These are phyloP conservation scores for Yarrowia divulgata DNA, from an alignment of 805 yeast genomes.

Conservation along the genomic window DNA sequence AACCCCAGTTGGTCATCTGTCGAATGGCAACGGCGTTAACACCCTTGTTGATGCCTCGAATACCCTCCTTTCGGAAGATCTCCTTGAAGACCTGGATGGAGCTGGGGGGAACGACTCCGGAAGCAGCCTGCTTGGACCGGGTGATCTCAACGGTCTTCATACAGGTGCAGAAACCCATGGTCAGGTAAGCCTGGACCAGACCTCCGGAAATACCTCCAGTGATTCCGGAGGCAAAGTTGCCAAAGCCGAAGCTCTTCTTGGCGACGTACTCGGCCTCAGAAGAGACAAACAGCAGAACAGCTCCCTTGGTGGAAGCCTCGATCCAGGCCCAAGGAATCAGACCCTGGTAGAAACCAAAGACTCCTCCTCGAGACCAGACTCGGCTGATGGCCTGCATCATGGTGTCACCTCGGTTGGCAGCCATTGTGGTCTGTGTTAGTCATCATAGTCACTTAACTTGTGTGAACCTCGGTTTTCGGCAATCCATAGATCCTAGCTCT, in stretches of 20 bases:
- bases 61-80: slow-evolving; percentile 84
- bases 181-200: slow-evolving; percentile 91
- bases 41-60: slow-evolving; percentile 94
- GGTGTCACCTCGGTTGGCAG: slow-evolving; percentile 83
- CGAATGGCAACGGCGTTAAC: slow-evolving; percentile 99
- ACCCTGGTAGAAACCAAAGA: slow-evolving; percentile 93
- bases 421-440: slow-evolving; percentile 82
- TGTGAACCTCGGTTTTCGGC: slow-evolving; percentile 5
- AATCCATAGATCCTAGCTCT: background rate
- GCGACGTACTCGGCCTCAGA: slow-evolving; percentile 88
- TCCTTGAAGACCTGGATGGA: slow-evolving; percentile 87
- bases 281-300: slow-evolving; percentile 89
- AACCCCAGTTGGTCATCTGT: slow-evolving; percentile 99
- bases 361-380: slow-evolving; percentile 94
- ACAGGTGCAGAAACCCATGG: slow-evolving; percentile 98
- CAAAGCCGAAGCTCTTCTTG: slow-evolving; percentile 61
- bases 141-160: slow-evolving; percentile 99
- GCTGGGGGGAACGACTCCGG: slow-evolving; percentile 74
- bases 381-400: slow-evolving; percentile 71
- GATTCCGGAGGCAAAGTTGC: slow-evolving; percentile 83
- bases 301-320: slow-evolving; percentile 99
- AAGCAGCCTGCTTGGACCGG: slow-evolving; percentile 73
- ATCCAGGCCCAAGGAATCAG: slow-evolving; percentile 99
- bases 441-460: background rate
- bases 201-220: slow-evolving; percentile 97